phyloP scores from a whole-genome alignment of 23 red algal genomes.

The Gracilaria gracilis region DNA sequence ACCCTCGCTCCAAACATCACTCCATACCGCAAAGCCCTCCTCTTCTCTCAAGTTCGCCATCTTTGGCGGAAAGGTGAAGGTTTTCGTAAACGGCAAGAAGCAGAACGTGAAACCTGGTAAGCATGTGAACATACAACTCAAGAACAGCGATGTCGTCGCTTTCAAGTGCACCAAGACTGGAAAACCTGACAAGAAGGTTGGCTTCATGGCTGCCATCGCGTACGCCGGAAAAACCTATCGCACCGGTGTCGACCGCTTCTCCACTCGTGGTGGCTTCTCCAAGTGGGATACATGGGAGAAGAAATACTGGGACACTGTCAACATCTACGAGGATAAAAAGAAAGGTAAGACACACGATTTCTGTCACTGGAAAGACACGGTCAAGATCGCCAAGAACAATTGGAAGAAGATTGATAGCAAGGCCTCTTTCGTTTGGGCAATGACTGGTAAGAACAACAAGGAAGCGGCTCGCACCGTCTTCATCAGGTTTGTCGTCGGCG shows the following conservation, averaged over 20 bases:
- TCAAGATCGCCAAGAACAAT: background rate
- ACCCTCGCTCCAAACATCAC: background rate
- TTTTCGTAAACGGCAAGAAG: slow-evolving; percentile 6
- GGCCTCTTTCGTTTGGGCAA: slow-evolving; percentile 1
- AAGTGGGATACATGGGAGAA: background rate
- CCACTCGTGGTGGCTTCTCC: background rate
- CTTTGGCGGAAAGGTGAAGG: background rate
- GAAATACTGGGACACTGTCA: background rate
- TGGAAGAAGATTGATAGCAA: background rate
- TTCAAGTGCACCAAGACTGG: background rate
- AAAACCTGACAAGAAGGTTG: background rate
- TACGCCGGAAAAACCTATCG: background rate
- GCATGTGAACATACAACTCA: background rate
- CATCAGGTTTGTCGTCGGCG: slow-evolving; percentile 1
- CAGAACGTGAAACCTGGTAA: background rate
- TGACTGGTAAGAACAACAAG: slow-evolving; percentile 8
- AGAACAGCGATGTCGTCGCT: slow-evolving; percentile 3
- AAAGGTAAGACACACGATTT: background rate
- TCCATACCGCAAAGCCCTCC: too few species aligned
- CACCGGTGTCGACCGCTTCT: background rate
- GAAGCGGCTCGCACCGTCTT: background rate
- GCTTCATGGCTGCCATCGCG: background rate
- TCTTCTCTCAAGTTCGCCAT: background rate
- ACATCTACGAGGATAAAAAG: background rate
- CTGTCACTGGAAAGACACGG: slow-evolving; percentile 17